These are phyloP conservation scores for Camellia sinensis DNA, from an alignment of 148 eudicot species.

Conservation along the genomic window DNA sequence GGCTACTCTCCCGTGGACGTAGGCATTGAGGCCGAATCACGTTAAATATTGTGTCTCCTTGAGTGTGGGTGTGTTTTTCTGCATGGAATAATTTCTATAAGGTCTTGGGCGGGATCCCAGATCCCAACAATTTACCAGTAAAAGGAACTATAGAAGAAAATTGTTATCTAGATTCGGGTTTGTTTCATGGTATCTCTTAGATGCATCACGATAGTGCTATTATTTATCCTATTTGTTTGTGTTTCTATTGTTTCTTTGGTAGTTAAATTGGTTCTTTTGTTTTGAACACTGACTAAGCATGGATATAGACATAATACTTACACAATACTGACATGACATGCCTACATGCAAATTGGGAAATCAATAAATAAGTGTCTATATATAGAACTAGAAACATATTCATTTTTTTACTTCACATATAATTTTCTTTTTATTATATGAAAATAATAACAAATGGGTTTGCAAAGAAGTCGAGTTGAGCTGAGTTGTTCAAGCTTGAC, in stretches of 20 bases:
- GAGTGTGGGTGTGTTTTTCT: too few species aligned
- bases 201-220: background rate
- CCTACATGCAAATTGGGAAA: background rate
- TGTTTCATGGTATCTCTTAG: background rate
- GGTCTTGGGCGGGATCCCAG: too few species aligned
- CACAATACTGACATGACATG: background rate
- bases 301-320: background rate
- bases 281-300: background rate
- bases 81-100: too few species aligned
- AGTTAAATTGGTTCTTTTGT: background rate
- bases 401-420: background rate
- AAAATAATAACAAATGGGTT: background rate
- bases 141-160: background rate
- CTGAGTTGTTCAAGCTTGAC: too few species aligned
- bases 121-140: background rate
- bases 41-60: too few species aligned
- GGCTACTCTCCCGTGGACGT: too few species aligned
- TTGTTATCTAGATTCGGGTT: background rate
- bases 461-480: too few species aligned
- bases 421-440: background rate
- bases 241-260: background rate
- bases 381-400: background rate
- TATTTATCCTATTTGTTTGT: background rate
- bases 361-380: background rate
- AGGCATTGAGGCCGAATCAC: too few species aligned